A percentile compares a stretch with the other conserved stretches of the same genome.
Conservation (phyloP, 1,284 basidiomycete genomes). For the Puccinia sorghi region DNA sequence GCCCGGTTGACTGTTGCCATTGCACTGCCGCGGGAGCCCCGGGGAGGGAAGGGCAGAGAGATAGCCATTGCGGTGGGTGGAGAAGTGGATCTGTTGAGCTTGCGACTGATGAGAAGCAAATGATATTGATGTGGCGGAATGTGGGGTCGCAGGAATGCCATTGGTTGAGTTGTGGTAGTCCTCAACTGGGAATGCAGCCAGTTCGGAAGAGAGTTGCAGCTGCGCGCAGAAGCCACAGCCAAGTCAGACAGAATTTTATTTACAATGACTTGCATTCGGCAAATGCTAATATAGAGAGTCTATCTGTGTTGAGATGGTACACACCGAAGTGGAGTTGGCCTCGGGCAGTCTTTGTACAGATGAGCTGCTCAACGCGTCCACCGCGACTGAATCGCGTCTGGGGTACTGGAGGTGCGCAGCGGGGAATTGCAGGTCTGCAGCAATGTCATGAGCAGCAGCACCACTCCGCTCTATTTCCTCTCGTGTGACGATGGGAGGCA, state of each 20-base stretch:
- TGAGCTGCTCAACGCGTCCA: conserved; percentile 28
- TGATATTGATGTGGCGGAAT: conserved; percentile 17
- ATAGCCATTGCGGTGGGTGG: conserved; percentile 24
- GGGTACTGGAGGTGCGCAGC: not conserved
- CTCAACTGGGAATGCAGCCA: conserved; percentile 27
- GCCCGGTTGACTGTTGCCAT: not conserved
- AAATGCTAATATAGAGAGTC: no score
- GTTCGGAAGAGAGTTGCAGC: conserved; percentile 10
- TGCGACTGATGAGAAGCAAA: conserved; percentile 5
- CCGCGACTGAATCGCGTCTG: conserved; percentile 6
- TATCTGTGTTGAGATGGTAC: no score
- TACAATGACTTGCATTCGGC: no score
- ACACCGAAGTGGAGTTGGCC: conserved; percentile 16
- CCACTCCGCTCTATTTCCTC: conserved; percentile 39
- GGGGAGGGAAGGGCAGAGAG: conserved; percentile 29
- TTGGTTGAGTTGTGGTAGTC: conserved; percentile 7
- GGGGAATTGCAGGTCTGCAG: not conserved
- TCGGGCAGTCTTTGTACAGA: conserved; percentile 14
- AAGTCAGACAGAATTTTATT: not conserved
- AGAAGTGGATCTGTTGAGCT: conserved; percentile 1
- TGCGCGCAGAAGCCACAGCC: not conserved
- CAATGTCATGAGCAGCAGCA: not conserved
- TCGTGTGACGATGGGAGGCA: conserved; percentile 45
- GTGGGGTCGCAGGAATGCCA: conserved; percentile 9
- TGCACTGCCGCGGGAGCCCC: not conserved